These are phyloP conservation scores for Colletotrichum brevisporum DNA, from an alignment of 2,329 filamentous ascomycete genomes.

Conservation along the genomic window DNA sequence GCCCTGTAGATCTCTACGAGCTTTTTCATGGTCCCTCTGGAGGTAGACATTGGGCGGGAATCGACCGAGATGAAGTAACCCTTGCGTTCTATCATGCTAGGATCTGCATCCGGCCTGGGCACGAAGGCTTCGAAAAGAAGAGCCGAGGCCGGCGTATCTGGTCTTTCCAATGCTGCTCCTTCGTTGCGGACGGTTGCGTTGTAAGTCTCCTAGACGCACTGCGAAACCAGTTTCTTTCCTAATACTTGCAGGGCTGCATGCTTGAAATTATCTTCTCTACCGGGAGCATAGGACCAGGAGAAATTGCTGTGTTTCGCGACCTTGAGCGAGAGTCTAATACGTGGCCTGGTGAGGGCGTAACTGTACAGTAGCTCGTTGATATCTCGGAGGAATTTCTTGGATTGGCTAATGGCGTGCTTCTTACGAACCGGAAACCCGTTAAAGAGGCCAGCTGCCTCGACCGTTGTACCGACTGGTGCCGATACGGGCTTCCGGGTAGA, in stretches of 20 bases:
- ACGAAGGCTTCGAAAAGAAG: conserved; percentile 70
- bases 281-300: conserved; percentile 75
- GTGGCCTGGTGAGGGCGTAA: conserved; percentile 76
- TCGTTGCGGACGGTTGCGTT: conserved; percentile 8
- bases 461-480: conserved; percentile 77
- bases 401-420: conserved; percentile 70
- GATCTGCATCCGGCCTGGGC: conserved; percentile 64
- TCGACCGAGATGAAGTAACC: conserved; percentile 78
- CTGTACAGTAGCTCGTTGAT: conserved; percentile 73
- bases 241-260: conserved; percentile 75
- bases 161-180: conserved; percentile 18
- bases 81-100: conserved; percentile 57
- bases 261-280: conserved; percentile 60
- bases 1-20: conserved; percentile 68
- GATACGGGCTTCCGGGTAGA: conserved; percentile 55
- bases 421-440: conserved; percentile 73
- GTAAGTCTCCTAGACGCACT: conserved; percentile 62
- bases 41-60: conserved; percentile 71
- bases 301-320: conserved; percentile 67
- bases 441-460: conserved; percentile 73
- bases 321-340: conserved; percentile 72
- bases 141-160: conserved; percentile 16
- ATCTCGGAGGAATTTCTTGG: conserved; percentile 67
- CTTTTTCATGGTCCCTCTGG: conserved; percentile 71
- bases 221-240: conserved; percentile 67